Evolutionary conservation across 768 basidiomycete genomes (phyloP), one percentile per base, ranked within the genome.

Genomic region (Leccinum arenicola): DNA sequence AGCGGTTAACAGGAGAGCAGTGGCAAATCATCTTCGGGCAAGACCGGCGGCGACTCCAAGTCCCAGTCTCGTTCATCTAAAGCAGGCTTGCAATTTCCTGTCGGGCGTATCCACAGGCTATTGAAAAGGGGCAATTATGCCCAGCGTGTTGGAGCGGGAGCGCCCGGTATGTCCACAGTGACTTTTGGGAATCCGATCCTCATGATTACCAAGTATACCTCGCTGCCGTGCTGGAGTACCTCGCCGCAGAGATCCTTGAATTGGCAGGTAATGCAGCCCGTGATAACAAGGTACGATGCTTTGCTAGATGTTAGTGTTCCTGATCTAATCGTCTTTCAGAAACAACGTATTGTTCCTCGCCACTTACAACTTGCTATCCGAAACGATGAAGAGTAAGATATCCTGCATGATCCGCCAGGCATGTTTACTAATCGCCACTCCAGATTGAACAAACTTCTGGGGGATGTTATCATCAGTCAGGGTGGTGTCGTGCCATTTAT

Each of bases 211-310:
- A 57, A 87, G 92, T 92, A 52, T 93, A 91, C 75, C 83, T 92
- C 58, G 86, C 91, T 58, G 89, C 89, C 54, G 91, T 93, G 56
- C 81, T 94, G 27, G 93, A 94, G 74, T 94, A 95, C 73, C 82
- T 95, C 38, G 83, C 86, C 6, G 93, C 92, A 29, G 93, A 95
- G 74, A 86, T 95, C 68, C 82, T 93, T 54, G 92, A 94, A 74
- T 79, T 93, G 49, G 90, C 92, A 55, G 92, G 92, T 5, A 86
- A 85, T 66, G 84, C 85, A 36, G 89, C 90, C 52, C 83, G 86
- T 60, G 88, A 91, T 70, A 86, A 90, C 78, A 88, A 89, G 68
- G 72, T 74, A 56, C 19, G 49, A 10, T 2, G 2, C 5, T 48
- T 25, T 10, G 6, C 19, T 36, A 17, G 5, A 11, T 53, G 7